Percentiles rank a stretch among this genome's conserved stretches.
Conservation (phyloP, 192 early-diverging fungal species). For the Kickxella alabastrina region DNA sequence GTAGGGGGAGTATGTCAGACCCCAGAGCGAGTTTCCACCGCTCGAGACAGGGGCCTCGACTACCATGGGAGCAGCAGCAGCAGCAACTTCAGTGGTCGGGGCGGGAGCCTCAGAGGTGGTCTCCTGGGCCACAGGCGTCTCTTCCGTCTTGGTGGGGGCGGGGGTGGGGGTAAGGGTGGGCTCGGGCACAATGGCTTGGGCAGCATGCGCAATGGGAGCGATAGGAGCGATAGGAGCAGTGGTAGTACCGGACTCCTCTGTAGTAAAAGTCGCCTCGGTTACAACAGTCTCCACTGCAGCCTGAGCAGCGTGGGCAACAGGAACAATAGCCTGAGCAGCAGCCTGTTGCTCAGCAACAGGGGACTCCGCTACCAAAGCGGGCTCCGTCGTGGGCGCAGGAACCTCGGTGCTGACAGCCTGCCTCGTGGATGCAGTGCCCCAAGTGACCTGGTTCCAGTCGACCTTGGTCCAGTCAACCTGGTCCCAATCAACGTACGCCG, state of each 20-base stretch:
- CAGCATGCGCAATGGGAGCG: neutral
- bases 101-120: slow-evolving; percentile 1
- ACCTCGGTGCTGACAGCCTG: neutral
- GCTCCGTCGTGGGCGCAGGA: neutral
- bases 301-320: neutral
- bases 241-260: neutral
- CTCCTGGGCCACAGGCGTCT: too few relatives aligned
- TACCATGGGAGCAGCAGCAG: neutral
- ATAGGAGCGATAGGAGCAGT: neutral
- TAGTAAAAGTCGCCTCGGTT: too few relatives aligned
- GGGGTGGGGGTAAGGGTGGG: neutral
- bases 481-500: slow-evolving; percentile 21
- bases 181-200: neutral
- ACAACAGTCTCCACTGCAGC: neutral
- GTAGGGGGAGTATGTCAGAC: slow-evolving; percentile 45
- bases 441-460: too few relatives aligned
- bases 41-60: neutral
- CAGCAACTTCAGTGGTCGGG: neutral
- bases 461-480: slow-evolving; percentile 24
- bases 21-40: slow-evolving; percentile 27
- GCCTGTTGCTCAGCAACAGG: neutral
- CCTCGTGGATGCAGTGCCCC: too few relatives aligned
- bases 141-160: too few relatives aligned
- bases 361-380: too few relatives aligned
- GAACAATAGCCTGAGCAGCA: neutral